phyloP scores from a whole-genome alignment of 1,139 yeast species.

The Komagataea norvegica region DNA sequence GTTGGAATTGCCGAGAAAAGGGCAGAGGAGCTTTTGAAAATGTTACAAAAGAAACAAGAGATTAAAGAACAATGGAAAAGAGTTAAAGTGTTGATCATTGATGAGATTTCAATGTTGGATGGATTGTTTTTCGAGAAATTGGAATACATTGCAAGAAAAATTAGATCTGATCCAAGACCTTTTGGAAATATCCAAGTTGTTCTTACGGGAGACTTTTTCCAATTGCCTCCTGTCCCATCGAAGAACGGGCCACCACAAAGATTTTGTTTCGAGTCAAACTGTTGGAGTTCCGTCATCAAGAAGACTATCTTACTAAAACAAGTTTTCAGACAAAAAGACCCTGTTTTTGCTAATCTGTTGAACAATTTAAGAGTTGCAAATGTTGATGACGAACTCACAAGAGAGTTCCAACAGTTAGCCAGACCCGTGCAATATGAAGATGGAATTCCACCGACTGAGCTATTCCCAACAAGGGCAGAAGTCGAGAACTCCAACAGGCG shows the following conservation, averaged over 20 bases:
- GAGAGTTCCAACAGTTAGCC: constrained; percentile 43
- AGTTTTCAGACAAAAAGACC: constrained; percentile 70
- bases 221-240: constrained; percentile 70
- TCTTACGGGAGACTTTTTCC: constrained; percentile 80
- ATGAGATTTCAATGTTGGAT: constrained; percentile 82
- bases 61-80: constrained; percentile 52
- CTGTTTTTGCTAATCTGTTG: constrained; percentile 63
- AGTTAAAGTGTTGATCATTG: constrained; percentile 64
- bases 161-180: constrained; percentile 45
- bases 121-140: constrained; percentile 62
- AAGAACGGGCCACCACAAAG: constrained; percentile 31
- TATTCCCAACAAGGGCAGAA: constrained; percentile 70
- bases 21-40: constrained; percentile 39
- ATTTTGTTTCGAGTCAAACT: constrained; percentile 54
- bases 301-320: constrained; percentile 55
- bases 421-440: constrained; percentile 58
- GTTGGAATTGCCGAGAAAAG: constrained; percentile 65
- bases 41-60: constrained; percentile 42
- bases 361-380: constrained; percentile 69
- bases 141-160: constrained; percentile 51
- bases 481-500: constrained; percentile 64
- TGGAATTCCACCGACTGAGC: constrained; percentile 77
- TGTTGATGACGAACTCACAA: constrained; percentile 41
- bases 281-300: constrained; percentile 52
- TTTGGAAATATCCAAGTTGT: constrained; percentile 84